Base-by-base conservation (phyloP, 139 green algal species). In the Gonium pectorale region DNA sequence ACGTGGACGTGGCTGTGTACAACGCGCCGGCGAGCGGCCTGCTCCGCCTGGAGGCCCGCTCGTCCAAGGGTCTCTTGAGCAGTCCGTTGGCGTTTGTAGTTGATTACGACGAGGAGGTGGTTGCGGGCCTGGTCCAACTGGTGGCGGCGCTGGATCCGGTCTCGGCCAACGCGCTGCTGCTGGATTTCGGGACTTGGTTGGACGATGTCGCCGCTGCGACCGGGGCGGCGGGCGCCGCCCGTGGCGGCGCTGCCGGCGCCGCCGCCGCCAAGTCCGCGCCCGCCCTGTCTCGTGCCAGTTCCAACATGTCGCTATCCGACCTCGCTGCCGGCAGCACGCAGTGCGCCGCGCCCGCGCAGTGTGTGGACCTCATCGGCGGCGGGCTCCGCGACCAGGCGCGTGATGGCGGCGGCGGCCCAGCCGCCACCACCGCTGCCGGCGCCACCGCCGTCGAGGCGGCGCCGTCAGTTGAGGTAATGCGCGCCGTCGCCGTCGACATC, bases 151-250 rank as follows among this genome's bases (percentile, higher is more conserved):
- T 82, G 74, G 29, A 54, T 8, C 8, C 51, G n/a, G 59, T 27
- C 17, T 60, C 74, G n/a, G 59, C 74, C 29, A 59, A 82, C 15
- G 74, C 74, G 15, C 21, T 82, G 15, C 59, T 82, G 74, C 15
- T 31, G 27, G 74, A 82, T n/a, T 71, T 37, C 41, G 74, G 74
- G 27, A 33, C 59, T 0, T 82, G 74, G 74, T 59, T 82, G 31
- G 74, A 82, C 59, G 35, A 43, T 3, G 59, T n/a, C n/a, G 43
- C 41, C 17, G 59, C 41, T 3, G 51, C 37, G 27, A 56, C 27
- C 52, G 6, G 27, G 73, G 15, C 35, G 49, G 56, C 38, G 37
- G 26, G 44, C 27, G 19, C 27, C 24, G 67, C 67, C 40, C 19
- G 56, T 24, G 56, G 56, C 56, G 56, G 56, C 56, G 22, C 22